Base-by-base conservation (phyloP, 2,329 filamentous ascomycete genomes). In the Sordariomycetes sp. region DNA sequence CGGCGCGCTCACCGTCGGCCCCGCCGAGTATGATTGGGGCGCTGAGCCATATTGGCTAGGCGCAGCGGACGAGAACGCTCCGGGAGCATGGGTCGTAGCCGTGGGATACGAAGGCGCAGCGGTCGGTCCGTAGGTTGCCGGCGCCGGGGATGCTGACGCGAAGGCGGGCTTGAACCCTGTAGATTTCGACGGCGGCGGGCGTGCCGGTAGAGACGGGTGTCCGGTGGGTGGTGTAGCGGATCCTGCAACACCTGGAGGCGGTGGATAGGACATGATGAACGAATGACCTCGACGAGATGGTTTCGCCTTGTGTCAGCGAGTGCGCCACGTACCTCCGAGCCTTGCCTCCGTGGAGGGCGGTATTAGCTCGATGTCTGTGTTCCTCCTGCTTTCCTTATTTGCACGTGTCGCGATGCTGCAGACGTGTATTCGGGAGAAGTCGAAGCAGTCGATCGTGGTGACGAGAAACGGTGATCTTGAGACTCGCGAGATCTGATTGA, bases 221-320 rank as follows among this genome's bases (percentile, higher is more conserved):
- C 66, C 64, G 72, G 63, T 60, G 70, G 64, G 52, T 20, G 70
- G 72, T 68, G 63, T 71, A 66, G 74, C 72, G 66, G 69, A 55
- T 58, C 60, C 67, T 71, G 77, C 71, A 72, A 82, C 76, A 83
- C 88, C 88, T 90, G 89, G 87, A 87, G 88, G 87, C 70, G 86
- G 87, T 74, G 88, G 87, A 81, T 90, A 90, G 75, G 88, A 87
- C 89, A 93, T 93, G 81, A 85, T 85, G 81, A 85, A 85, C 74
- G 79, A 73, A 66, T 58, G 57, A 24, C 24, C 57, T 58, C 25
- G 37, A 57, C 43, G 24, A n/a, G 51, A 25, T 34, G 16, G 51
- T 40, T 53, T 50, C 52, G 55, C 35, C 48, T 53, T 57, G 46
- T 48, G 32, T 57, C 55, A 57, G 48, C 48, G 46, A 35, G 16